Evolutionary conservation across 768 basidiomycete species (phyloP).

Genomic region (Suillus cothurnatus): DNA sequence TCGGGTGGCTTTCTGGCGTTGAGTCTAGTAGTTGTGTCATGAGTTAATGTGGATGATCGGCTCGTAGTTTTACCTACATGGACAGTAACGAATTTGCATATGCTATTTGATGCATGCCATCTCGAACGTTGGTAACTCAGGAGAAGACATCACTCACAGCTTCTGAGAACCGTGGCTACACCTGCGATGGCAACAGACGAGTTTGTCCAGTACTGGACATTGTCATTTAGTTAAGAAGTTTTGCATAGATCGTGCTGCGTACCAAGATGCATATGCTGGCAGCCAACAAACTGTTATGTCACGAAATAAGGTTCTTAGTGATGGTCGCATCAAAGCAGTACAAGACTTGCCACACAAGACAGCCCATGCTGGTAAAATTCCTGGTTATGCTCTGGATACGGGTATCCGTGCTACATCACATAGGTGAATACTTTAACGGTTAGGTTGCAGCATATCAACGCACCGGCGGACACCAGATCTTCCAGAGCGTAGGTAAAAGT

Average conservation of each 20-base stretch:
- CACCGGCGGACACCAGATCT: constrained; percentile 1
- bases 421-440: background rate
- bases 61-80: background rate
- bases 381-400: background rate
- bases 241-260: background rate
- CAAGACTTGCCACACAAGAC: background rate
- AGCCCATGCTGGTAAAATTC: background rate
- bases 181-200: background rate
- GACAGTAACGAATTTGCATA: constrained; percentile 6
- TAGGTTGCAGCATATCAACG: background rate
- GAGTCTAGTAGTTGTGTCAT: background rate
- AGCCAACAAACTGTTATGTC: background rate
- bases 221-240: background rate
- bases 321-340: background rate
- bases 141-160: constrained; percentile 2
- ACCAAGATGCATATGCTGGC: background rate
- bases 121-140: background rate
- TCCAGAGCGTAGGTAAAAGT: constrained; percentile 2
- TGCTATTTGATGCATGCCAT: background rate
- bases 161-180: background rate
- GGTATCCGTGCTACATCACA: constrained; percentile 1
- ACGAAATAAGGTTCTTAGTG: background rate
- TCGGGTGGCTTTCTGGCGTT: background rate
- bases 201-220: background rate
- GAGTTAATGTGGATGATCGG: no score